phyloP scores from a whole-genome alignment of 2,329 filamentous ascomycete species.

The Trichophyton equinum region DNA sequence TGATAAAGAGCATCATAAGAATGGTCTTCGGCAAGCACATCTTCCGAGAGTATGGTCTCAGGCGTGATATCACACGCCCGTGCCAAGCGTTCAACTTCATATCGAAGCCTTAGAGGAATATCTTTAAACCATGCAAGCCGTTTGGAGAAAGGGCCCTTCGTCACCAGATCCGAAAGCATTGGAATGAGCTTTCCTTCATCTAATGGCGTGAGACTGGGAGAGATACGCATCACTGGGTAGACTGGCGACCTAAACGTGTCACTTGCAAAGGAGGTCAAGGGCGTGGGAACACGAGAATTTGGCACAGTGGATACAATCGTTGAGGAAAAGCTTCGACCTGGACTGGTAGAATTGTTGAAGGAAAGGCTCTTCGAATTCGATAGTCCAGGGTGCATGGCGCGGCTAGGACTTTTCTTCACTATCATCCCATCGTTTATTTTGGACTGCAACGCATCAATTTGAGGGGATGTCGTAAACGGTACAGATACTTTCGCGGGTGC shows the following conservation, averaged over 20 bases:
- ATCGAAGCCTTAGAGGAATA: conserved; percentile 25
- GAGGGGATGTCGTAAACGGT: background rate
- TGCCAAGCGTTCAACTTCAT: conserved; percentile 28
- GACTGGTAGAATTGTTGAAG: no score
- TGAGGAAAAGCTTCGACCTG: background rate
- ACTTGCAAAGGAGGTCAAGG: background rate
- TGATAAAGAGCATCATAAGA: conserved; percentile 24
- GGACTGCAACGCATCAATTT: background rate
- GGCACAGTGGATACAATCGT: background rate
- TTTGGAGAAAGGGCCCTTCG: conserved; percentile 27
- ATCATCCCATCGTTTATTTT: background rate
- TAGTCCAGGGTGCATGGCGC: no score
- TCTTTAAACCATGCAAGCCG: conserved; percentile 17
- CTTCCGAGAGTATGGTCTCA: conserved; percentile 20
- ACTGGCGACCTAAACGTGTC: background rate
- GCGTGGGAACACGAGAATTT: background rate
- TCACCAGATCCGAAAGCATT: conserved; percentile 21
- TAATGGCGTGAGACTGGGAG: background rate
- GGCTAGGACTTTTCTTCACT: background rate
- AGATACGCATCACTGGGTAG: background rate
- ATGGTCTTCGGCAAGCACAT: conserved; percentile 15
- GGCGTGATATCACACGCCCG: conserved; percentile 20
- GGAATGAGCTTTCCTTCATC: conserved; percentile 11
- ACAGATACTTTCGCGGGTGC: background rate
- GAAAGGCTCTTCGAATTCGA: background rate